Conservation (phyloP, 805 yeast species). For the Pichia membranifaciens region DNA sequence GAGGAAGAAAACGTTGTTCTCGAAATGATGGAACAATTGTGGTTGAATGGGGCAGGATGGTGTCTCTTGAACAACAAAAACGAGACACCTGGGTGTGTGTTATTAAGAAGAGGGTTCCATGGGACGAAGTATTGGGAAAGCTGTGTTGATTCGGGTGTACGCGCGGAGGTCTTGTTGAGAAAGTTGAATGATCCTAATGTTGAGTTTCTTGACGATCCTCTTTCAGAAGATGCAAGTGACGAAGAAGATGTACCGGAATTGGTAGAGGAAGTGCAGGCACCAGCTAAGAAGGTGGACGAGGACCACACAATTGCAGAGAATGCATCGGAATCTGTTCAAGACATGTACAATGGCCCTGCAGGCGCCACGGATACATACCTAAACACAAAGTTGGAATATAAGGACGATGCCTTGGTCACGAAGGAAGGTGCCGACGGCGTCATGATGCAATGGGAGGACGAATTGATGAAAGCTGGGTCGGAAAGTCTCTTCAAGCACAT, state of each 20-base stretch:
- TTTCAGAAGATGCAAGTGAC: conserved; percentile 15
- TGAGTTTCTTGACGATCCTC: conserved; percentile 47
- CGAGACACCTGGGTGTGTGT: conserved; percentile 81
- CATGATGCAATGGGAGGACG: conserved; percentile 96
- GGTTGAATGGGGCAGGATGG: conserved; percentile 93
- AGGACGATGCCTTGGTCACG: conserved; percentile 65
- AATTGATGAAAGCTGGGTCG: conserved; percentile 76
- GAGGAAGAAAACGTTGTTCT: conserved; percentile 42
- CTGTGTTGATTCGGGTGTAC: conserved; percentile 79
- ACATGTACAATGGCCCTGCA: conserved; percentile 47
- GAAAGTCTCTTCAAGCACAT: conserved; percentile 56
- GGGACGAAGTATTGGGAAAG: conserved; percentile 36
- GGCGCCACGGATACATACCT: conserved; percentile 60
- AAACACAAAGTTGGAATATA: conserved; percentile 59
- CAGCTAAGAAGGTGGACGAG: background rate
- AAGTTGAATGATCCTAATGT: conserved; percentile 58
- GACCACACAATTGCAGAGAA: conserved; percentile 5
- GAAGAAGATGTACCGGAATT: conserved; percentile 17
- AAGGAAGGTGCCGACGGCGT: conserved; percentile 77
- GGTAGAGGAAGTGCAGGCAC: conserved; percentile 9
- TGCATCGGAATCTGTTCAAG: conserved; percentile 10
- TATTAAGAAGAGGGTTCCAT: conserved; percentile 45
- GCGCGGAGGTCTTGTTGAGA: conserved; percentile 78
- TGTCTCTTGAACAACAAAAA: conserved; percentile 63
- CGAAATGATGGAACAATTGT: conserved; percentile 56